Conservation (phyloP, 495 filamentous ascomycete species). For the Immersiella caudata region DNA sequence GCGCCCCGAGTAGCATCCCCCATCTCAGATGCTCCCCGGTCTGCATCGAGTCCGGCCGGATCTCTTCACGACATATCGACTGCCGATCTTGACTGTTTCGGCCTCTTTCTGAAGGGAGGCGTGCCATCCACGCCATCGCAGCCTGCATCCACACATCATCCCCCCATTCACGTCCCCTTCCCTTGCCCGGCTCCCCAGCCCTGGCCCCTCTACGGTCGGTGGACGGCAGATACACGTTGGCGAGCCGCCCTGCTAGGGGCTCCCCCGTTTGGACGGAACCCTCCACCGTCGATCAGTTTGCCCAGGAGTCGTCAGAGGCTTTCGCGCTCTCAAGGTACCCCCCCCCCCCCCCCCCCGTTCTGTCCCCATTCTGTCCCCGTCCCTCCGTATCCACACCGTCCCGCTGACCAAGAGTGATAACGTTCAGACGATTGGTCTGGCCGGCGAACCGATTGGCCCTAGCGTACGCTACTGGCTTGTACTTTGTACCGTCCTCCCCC, state of each 20-base stretch:
- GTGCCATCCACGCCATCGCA: constrained; percentile 11
- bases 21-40: constrained; percentile 26
- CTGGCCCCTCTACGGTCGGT: constrained; percentile 32
- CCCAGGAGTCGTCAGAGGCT: constrained; percentile 49
- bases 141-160: constrained; percentile 22
- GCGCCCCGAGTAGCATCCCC: constrained; percentile 5
- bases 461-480: constrained; percentile 23
- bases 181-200: constrained; percentile 32
- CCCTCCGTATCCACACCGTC: constrained; percentile 43
- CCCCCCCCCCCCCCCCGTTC: constrained; percentile 2
- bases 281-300: constrained; percentile 47
- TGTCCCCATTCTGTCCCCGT: background rate
- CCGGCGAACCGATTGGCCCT: constrained; percentile 45
- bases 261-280: constrained; percentile 41
- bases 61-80: constrained; percentile 27
- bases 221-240: constrained; percentile 29
- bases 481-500: constrained; percentile 16
- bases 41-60: constrained; percentile 28
- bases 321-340: background rate
- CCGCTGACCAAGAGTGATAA: constrained; percentile 49
- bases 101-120: constrained; percentile 21
- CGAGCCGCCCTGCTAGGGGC: constrained; percentile 36
- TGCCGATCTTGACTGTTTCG: constrained; percentile 28
- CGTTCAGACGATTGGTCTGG: constrained; percentile 46
- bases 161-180: constrained; percentile 26